A percentile compares a stretch with the other conserved stretches of the same genome.
These are phyloP conservation scores for Chondrus crispus DNA, from an alignment of 23 red algal genomes.

Conservation along the genomic window DNA sequence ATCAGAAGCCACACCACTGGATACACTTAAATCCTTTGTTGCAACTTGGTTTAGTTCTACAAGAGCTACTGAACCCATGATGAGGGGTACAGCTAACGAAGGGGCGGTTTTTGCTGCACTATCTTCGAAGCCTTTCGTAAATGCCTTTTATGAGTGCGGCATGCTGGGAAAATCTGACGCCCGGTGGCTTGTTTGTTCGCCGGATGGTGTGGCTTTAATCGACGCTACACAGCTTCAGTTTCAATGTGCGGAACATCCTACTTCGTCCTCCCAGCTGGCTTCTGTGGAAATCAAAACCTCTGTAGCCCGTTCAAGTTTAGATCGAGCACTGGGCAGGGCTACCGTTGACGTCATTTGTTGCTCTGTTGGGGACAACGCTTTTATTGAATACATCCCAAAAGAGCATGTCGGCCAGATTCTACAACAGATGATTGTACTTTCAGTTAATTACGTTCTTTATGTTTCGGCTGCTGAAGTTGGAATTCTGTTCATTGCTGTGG, in stretches of 20 bases:
- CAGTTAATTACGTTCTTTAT: neutral
- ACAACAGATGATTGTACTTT: neutral
- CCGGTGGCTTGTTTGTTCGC: neutral
- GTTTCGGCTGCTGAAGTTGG: neutral
- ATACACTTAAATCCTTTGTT: neutral
- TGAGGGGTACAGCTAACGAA: neutral
- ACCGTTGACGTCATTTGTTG: neutral
- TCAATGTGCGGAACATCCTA: neutral
- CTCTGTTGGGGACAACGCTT: neutral
- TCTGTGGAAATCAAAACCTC: neutral
- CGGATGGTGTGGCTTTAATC: neutral
- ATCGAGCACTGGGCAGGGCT: neutral
- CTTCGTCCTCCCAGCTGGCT: neutral
- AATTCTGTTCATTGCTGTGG: neutral
- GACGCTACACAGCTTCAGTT: neutral
- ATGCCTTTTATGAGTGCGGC: neutral
- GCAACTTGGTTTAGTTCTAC: neutral
- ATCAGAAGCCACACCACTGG: too few relatives aligned
- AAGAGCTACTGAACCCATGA: conserved; percentile 1
- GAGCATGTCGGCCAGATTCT: neutral
- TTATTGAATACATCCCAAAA: neutral
- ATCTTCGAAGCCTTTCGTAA: neutral
- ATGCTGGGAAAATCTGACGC: neutral
- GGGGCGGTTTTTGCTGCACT: neutral
- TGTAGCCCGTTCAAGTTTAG: neutral